Evolutionary conservation across 2,329 filamentous ascomycete genomes (phyloP).

Genomic region (Xylariales sp.): DNA sequence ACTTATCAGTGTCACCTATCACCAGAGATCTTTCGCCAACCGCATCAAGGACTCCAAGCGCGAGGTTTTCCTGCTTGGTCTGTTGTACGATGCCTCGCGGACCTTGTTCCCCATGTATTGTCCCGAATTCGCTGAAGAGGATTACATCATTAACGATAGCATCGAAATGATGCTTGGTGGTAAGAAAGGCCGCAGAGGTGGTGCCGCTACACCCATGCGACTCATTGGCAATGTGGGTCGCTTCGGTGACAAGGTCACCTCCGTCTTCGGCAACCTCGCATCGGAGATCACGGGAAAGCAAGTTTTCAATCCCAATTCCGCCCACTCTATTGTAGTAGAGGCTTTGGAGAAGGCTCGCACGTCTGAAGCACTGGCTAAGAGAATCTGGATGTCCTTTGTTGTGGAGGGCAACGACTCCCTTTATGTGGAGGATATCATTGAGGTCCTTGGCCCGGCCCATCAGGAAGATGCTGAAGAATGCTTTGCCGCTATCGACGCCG

Average conservation of each 20-base stretch:
- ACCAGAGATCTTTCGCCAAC: slow-evolving; percentile 76
- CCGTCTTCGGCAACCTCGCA: slow-evolving; percentile 87
- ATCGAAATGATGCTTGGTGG: slow-evolving; percentile 65
- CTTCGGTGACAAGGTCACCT: slow-evolving; percentile 89
- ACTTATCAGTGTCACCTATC: slow-evolving; percentile 80
- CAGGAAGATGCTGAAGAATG: slow-evolving; percentile 79
- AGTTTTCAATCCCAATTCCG: slow-evolving; percentile 87
- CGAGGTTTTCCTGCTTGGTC: slow-evolving; percentile 73
- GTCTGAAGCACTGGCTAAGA: slow-evolving; percentile 86
- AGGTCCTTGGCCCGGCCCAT: slow-evolving; percentile 76
- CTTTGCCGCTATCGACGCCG: slow-evolving; percentile 75
- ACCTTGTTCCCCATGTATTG: slow-evolving; percentile 90
- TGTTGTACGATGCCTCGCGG: slow-evolving; percentile 88
- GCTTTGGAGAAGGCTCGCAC: slow-evolving; percentile 80
- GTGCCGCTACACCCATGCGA: slow-evolving; percentile 71
- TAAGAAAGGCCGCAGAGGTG: slow-evolving; percentile 43
- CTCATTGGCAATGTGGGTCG: slow-evolving; percentile 73
- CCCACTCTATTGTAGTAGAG: slow-evolving; percentile 84
- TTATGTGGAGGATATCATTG: slow-evolving; percentile 74
- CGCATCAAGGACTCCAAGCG: slow-evolving; percentile 87
- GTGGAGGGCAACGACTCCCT: slow-evolving; percentile 81
- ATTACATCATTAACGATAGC: slow-evolving; percentile 85
- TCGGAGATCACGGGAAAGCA: slow-evolving; percentile 94
- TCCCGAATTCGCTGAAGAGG: slow-evolving; percentile 83
- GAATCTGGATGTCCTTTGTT: slow-evolving; percentile 98